Conservation (phyloP, 139 green algal species). For the Axilococcus clingmanii region DNA sequence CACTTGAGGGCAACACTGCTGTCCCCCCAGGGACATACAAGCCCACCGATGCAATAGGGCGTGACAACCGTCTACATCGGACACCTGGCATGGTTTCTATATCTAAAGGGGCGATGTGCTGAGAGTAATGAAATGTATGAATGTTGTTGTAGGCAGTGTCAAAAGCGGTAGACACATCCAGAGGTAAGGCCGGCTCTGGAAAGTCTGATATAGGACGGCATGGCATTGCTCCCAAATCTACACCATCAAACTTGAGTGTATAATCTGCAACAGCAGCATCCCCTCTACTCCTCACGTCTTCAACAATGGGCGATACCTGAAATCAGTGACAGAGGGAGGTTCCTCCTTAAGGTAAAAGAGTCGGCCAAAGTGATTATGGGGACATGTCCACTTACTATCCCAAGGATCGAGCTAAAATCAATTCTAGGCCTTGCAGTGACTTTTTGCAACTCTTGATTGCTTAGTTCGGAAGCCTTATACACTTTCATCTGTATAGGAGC, state of each 20-base stretch:
- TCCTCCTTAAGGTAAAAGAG: neutral
- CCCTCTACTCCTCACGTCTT: conserved; percentile 66
- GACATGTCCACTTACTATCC: conserved; percentile 42
- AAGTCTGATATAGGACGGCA: conserved; percentile 58
- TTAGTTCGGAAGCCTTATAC: conserved; percentile 21
- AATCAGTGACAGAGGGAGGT: neutral
- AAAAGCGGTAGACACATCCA: conserved; percentile 71
- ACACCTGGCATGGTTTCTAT: conserved; percentile 92
- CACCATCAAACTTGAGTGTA: conserved; percentile 87
- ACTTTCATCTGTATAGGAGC: too few relatives aligned
- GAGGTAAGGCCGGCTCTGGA: conserved; percentile 56
- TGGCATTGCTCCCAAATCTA: conserved; percentile 47
- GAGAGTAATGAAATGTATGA: conserved; percentile 81
- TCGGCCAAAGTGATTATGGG: neutral
- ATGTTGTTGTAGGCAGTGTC: conserved; percentile 95
- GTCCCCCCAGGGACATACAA: conserved; percentile 96
- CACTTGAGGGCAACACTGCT: conserved; percentile 86
- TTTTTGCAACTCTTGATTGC: conserved; percentile 22
- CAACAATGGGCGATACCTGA: conserved; percentile 84
- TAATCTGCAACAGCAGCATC: conserved; percentile 85
- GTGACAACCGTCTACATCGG: conserved; percentile 53
- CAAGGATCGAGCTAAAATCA: conserved; percentile 83
- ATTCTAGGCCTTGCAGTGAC: conserved; percentile 68
- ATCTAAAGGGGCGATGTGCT: conserved; percentile 44
- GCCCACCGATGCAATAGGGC: conserved; percentile 73